Evolutionary conservation across 192 early-diverging fungal genomes (phyloP).

Genomic region (Gryganskiella cystojenkinii): DNA sequence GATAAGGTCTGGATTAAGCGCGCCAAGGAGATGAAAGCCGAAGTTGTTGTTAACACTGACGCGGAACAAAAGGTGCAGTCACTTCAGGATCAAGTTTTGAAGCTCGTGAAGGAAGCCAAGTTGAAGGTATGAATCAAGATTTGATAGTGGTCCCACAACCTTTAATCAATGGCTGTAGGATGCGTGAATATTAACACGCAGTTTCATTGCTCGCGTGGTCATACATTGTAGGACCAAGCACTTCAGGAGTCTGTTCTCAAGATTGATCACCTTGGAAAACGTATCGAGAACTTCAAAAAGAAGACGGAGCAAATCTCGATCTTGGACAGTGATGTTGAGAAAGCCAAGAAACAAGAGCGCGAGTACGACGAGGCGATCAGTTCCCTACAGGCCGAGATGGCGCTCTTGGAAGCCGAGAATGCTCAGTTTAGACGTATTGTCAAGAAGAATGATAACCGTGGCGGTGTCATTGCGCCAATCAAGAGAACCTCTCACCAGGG

Average conservation of each 20-base stretch:
- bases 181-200: no score
- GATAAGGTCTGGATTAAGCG: constrained; percentile 84
- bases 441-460: constrained; percentile 49
- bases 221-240: constrained; percentile 72
- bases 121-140: constrained; percentile 62
- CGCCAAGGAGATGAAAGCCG: constrained; percentile 82
- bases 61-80: constrained; percentile 80
- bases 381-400: constrained; percentile 74
- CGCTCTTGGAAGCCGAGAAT: constrained; percentile 76
- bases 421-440: constrained; percentile 56
- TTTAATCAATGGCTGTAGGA: not conserved
- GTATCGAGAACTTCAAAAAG: constrained; percentile 73
- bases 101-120: constrained; percentile 82
- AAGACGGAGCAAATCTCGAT: constrained; percentile 70
- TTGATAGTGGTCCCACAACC: no score
- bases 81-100: constrained; percentile 81
- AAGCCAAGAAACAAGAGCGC: constrained; percentile 67
- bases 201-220: no score
- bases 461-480: constrained; percentile 8
- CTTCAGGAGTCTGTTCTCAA: constrained; percentile 81
- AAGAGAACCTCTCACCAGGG: constrained; percentile 20
- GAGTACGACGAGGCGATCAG: constrained; percentile 81
- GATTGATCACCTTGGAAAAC: constrained; percentile 86
- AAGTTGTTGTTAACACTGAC: constrained; percentile 84
- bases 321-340: constrained; percentile 69